Base-by-base conservation (phyloP, 2,329 filamentous ascomycete genomes). In the Bipolaris oryzae region DNA sequence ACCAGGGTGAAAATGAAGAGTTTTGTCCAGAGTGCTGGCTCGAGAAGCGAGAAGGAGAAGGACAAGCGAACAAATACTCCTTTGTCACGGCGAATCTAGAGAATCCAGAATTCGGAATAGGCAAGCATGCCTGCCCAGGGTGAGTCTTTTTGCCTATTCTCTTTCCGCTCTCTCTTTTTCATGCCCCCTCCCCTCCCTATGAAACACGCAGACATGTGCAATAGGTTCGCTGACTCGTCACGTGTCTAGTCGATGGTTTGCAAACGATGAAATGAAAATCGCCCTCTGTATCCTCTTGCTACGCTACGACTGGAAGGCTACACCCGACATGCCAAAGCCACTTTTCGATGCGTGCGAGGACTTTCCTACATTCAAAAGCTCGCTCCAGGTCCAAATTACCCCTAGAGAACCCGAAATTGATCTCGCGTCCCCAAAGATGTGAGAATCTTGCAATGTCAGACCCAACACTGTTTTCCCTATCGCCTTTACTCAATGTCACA, bases 211-310 rank as follows among this genome's bases (percentile, higher is more conserved):
- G 9, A 18, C 7, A 31, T n/a, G 2, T 9, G 15, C 9, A 16
- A 7, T 13, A 45, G 10, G 23, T 20, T 33, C 13, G 25, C 25
- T 45, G n/a, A 45, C 9, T 5, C 16, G 6, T 42, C 21, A 25
- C 2, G n/a, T 31, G 11, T 13, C 31, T 33, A 45, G 42, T 3
- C 42, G 42, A 33, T 33, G 42, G 42, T 45, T 45, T 20, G 43
- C 43, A 33, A 45, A 45, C n/a, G 43, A 45, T 15, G 43, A 45
- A 34, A 33, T 45, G 16, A 45, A 45, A 33, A 45, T 45, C 9
- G 43, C 43, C 10, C 5, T 31, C 28, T 33, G 43, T 33, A 45
- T 45, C 10, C 43, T 45, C 23, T 33, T 45, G 23, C n/a, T 45
- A 6, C 25, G 28, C 28, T 45, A 45, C 16, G 43, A 45, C 16